A percentile compares a stretch with the other conserved stretches of the same genome.
phyloP scores from a whole-genome alignment of 345 rosid genomes.

The Gossypium raimondii region DNA sequence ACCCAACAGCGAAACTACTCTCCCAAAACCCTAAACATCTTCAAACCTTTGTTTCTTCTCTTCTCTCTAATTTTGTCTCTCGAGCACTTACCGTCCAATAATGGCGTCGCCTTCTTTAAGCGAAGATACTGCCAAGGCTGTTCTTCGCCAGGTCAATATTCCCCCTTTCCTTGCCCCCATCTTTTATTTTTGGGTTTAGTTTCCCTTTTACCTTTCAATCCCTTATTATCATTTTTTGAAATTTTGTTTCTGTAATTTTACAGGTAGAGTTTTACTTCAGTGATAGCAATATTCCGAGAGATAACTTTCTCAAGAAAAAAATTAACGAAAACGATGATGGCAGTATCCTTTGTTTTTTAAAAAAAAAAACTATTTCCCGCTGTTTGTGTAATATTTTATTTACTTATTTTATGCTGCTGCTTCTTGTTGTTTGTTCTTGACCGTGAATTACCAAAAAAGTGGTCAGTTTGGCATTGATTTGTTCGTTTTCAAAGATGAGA shows the following conservation, averaged over 20 bases:
- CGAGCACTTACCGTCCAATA: not conserved
- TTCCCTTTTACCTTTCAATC: not conserved
- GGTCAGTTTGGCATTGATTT: slow-evolving; percentile 85
- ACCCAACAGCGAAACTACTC: not conserved
- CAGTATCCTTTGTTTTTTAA: slow-evolving; percentile 40
- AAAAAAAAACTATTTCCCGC: not conserved
- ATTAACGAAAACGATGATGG: slow-evolving; percentile 71
- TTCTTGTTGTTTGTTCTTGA: slow-evolving; percentile 31
- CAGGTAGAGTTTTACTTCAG: slow-evolving; percentile 98
- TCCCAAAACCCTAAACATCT: not conserved
- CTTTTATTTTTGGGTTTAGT: not conserved
- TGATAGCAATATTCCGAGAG: slow-evolving; percentile 88
- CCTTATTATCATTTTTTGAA: not conserved
- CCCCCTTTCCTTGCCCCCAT: slow-evolving; percentile 1
- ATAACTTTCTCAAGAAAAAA: slow-evolving; percentile 58
- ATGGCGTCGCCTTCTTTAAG: slow-evolving; percentile 57
- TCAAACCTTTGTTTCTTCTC: not conserved
- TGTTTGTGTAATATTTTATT: not conserved
- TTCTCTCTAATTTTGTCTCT: not conserved
- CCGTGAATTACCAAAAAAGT: slow-evolving; percentile 35
- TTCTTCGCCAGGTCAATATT: slow-evolving; percentile 66
- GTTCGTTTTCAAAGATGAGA: slow-evolving; percentile 89
- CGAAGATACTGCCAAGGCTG: slow-evolving; percentile 59
- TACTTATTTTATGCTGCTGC: not conserved
- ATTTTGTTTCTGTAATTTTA: not conserved